A percentile compares a stretch with the other conserved stretches of the same genome.
phyloP scores from a whole-genome alignment of 345 rosid genomes.

The Raphanus sativus region DNA sequence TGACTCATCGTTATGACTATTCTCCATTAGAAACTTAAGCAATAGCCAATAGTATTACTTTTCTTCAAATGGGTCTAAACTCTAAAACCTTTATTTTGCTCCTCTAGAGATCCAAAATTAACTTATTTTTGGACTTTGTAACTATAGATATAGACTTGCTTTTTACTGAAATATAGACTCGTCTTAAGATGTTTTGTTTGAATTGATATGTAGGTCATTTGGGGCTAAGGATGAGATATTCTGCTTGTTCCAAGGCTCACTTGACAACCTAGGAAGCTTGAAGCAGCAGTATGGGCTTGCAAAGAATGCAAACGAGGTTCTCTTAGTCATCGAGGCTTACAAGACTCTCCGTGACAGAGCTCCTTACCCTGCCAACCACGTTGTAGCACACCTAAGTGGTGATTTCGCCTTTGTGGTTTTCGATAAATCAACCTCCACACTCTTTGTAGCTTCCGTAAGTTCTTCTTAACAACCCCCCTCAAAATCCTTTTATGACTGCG shows the following conservation, averaged over 20 bases:
- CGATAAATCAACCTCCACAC: slow-evolving; percentile 76
- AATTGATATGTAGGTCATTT: slow-evolving; percentile 55
- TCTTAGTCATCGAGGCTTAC: slow-evolving; percentile 88
- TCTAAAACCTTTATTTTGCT: neutral
- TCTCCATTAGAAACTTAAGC: neutral
- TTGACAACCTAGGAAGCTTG: slow-evolving; percentile 88
- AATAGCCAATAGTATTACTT: neutral
- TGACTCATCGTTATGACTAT: neutral
- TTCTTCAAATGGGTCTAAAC: neutral
- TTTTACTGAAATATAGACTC: neutral
- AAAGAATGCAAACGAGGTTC: slow-evolving; percentile 79
- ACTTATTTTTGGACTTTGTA: neutral
- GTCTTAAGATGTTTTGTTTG: slow-evolving; percentile 1
- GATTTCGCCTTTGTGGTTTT: slow-evolving; percentile 84
- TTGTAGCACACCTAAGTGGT: slow-evolving; percentile 84
- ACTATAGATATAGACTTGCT: too few relatives aligned
- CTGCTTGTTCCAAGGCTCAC: slow-evolving; percentile 90
- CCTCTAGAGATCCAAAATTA: too few relatives aligned
- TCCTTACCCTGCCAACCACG: slow-evolving; percentile 92
- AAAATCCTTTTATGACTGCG: neutral
- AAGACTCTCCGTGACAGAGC: slow-evolving; percentile 98
- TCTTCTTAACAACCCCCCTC: neutral
- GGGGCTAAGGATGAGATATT: slow-evolving; percentile 93
- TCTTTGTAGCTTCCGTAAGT: slow-evolving; percentile 70
- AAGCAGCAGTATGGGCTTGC: slow-evolving; percentile 92